Evolutionary conservation across 805 yeast species (phyloP).

Genomic region (Hanseniaspora meyeri): DNA sequence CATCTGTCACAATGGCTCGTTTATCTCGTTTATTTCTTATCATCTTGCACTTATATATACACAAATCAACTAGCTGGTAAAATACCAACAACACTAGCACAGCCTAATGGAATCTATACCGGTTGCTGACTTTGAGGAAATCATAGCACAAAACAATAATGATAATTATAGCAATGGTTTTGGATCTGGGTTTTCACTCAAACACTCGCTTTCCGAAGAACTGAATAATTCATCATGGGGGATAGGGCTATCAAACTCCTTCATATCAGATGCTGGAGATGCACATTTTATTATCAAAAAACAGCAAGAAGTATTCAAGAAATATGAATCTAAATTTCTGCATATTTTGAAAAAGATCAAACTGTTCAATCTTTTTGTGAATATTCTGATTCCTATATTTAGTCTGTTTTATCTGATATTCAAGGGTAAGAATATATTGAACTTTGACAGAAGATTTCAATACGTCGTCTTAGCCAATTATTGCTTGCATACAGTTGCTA

Average conservation of each 20-base stretch:
- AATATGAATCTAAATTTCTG: constrained; percentile 20
- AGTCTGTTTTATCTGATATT: constrained; percentile 20
- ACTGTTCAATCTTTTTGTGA: constrained; percentile 19
- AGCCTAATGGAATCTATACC: constrained; percentile 3
- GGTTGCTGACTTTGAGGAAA: constrained; percentile 1
- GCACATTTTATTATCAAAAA: constrained; percentile 2
- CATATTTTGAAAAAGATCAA: constrained; percentile 22
- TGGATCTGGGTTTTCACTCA: neutral
- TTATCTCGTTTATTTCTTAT: too few relatives aligned
- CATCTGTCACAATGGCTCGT: too few relatives aligned
- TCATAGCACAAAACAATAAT: neutral
- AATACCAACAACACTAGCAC: too few relatives aligned
- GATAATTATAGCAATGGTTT: neutral
- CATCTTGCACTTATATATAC: too few relatives aligned
- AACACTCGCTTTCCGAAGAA: neutral
- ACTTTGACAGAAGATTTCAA: constrained; percentile 12
- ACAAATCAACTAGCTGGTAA: too few relatives aligned
- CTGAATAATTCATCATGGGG: constrained; percentile 5
- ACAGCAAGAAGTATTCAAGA: constrained; percentile 9
- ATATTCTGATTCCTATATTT: constrained; percentile 20
- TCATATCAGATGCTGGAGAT: neutral
- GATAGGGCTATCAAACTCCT: constrained; percentile 4
- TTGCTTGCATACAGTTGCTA: constrained; percentile 17
- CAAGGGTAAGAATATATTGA: constrained; percentile 16
- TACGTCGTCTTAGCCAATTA: neutral